A percentile compares a stretch with the other conserved stretches of the same genome.
Conservation (phyloP, 2,329 filamentous ascomycete species). For the Aureobasidium subglaciale region DNA sequence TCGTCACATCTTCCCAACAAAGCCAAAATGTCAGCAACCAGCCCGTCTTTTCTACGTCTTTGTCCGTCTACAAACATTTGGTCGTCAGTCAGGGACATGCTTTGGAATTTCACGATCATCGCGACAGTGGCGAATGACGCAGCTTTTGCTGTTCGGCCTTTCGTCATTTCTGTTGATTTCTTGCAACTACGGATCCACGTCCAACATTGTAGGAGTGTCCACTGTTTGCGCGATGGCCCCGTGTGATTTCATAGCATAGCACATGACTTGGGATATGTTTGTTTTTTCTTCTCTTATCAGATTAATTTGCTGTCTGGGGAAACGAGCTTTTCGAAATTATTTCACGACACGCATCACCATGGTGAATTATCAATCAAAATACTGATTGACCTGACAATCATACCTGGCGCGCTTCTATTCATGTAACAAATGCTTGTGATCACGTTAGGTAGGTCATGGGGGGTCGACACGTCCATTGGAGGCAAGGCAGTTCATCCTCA, state of each 20-base stretch:
- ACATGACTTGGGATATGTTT: not conserved
- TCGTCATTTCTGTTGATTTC: not conserved
- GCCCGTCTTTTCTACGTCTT: not conserved
- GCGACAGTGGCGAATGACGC: constrained; percentile 1
- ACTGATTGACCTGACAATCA: no score
- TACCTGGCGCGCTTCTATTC: not conserved
- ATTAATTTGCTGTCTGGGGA: not conserved
- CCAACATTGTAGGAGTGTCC: no score
- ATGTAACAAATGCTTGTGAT: not conserved
- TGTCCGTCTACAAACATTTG: no score
- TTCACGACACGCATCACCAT: not conserved
- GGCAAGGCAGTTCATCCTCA: no score
- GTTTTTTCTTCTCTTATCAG: not conserved
- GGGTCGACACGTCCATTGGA: no score
- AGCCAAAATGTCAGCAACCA: no score
- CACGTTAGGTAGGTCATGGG: no score
- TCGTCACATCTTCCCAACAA: not conserved
- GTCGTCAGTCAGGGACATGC: not conserved
- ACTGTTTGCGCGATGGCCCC: no score
- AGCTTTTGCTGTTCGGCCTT: not conserved
- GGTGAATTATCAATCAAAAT: no score
- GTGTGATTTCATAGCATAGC: no score
- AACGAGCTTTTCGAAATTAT: not conserved
- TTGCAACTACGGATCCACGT: no score
- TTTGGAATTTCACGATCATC: not conserved